A percentile compares a stretch with the other conserved stretches of the same genome.
phyloP scores from a whole-genome alignment of 352 stramenopile genomes.

The Thraustotheca clavata region DNA sequence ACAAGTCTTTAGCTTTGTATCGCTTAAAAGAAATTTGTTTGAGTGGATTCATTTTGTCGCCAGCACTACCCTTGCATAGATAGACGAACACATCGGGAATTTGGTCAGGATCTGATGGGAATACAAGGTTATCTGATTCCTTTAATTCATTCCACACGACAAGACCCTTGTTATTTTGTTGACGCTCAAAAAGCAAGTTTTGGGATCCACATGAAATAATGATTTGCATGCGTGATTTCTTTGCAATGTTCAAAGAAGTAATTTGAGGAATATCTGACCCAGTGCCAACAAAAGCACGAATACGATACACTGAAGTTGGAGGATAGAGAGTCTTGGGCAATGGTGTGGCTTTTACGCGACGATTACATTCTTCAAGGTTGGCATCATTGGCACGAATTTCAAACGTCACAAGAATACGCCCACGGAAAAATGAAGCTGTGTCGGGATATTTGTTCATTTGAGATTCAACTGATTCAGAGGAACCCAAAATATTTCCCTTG shows the following conservation, averaged over 20 bases:
- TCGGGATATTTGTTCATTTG: slow-evolving; percentile 84
- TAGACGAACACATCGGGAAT: slow-evolving; percentile 87
- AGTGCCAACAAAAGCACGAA: slow-evolving; percentile 66
- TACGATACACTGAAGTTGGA: slow-evolving; percentile 46
- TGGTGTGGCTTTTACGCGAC: slow-evolving; percentile 75
- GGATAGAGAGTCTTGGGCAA: slow-evolving; percentile 54
- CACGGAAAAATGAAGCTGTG: slow-evolving; percentile 74
- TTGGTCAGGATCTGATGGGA: slow-evolving; percentile 59
- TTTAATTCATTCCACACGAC: slow-evolving; percentile 79
- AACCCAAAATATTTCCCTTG: slow-evolving; percentile 44
- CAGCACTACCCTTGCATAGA: slow-evolving; percentile 52
- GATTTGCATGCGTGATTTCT: slow-evolving; percentile 73
- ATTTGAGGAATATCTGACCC: slow-evolving; percentile 64
- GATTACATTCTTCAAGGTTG: slow-evolving; percentile 70
- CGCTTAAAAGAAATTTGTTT: slow-evolving; percentile 63
- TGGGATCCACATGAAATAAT: slow-evolving; percentile 56
- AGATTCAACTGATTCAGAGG: slow-evolving; percentile 47
- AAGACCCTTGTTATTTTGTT: slow-evolving; percentile 64
- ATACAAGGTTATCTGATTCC: slow-evolving; percentile 65
- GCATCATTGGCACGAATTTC: slow-evolving; percentile 61
- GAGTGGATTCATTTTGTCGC: slow-evolving; percentile 37
- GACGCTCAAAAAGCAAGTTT: slow-evolving; percentile 45
- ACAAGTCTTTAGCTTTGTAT: slow-evolving; percentile 65
- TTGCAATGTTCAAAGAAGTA: slow-evolving; percentile 53
- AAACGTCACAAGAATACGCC: slow-evolving; percentile 68